Conservation (phyloP, 306 rosid genomes). For the Fragaria ananassa region DNA sequence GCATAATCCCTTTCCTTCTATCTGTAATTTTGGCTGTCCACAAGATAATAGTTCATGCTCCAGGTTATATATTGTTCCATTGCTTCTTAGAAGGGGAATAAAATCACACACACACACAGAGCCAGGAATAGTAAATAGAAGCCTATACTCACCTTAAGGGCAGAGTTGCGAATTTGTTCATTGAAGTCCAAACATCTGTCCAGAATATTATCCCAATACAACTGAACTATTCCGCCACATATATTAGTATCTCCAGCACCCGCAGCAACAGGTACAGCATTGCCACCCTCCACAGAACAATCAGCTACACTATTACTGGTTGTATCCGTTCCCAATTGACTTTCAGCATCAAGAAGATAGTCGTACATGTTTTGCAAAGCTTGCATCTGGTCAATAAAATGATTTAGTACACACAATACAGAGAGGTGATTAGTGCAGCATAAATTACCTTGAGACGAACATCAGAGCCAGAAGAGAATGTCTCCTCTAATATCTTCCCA, state of each 20-base stretch:
- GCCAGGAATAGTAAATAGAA: conserved; percentile 18
- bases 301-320: conserved; percentile 39
- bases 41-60: conserved; percentile 11
- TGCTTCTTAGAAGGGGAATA: neutral
- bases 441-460: conserved; percentile 75
- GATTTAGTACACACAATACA: conserved; percentile 33
- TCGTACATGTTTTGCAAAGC: conserved; percentile 85
- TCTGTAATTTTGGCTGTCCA: neutral
- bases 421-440: conserved; percentile 1
- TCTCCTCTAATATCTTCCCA: conserved; percentile 70
- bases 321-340: conserved; percentile 70
- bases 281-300: conserved; percentile 54
- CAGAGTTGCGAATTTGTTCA: conserved; percentile 78
- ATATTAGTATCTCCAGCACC: conserved; percentile 99
- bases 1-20: neutral
- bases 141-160: conserved; percentile 70
- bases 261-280: conserved; percentile 92
- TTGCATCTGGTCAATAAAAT: conserved; percentile 71
- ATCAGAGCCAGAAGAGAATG: conserved; percentile 61
- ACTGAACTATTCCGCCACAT: conserved; percentile 94
- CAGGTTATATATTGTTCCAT: neutral
- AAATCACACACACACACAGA: neutral
- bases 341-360: conserved; percentile 92
- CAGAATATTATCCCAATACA: conserved; percentile 83
- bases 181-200: conserved; percentile 75